A percentile compares a stretch with the other conserved stretches of the same genome.
phyloP scores from a whole-genome alignment of 1,139 yeast species.

The Suhomyces kunorum region DNA sequence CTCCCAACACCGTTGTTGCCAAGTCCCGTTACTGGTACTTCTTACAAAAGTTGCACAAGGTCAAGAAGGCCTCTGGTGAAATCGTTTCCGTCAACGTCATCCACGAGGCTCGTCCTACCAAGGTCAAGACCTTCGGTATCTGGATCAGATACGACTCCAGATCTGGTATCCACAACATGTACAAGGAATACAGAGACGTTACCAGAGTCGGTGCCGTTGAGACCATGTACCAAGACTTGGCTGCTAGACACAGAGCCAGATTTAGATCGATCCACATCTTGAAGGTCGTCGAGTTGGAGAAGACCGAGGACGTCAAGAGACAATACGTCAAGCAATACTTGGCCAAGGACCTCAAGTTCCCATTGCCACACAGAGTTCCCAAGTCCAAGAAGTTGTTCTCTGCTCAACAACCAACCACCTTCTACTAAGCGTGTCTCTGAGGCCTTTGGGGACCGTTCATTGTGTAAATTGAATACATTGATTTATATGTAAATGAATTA shows the following conservation, averaged over 20 bases:
- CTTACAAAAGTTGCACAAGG: conserved; percentile 98
- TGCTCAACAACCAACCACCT: conserved; percentile 94
- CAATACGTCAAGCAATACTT: conserved; percentile 98
- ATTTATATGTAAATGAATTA: conserved; percentile 14
- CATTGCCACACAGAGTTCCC: conserved; percentile 99
- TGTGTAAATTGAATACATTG: conserved; percentile 13
- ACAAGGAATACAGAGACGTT: conserved; percentile 99
- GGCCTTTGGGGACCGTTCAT: conserved; percentile 9
- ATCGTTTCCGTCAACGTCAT: conserved; percentile 90
- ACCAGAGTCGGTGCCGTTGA: conserved; percentile 99
- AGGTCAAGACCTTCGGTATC: conserved; percentile 99
- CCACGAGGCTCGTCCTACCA: conserved; percentile 95
- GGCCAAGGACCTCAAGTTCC: conserved; percentile 96
- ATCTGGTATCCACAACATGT: conserved; percentile 99
- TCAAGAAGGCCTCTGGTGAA: conserved; percentile 99
- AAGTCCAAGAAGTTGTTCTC: conserved; percentile 87
- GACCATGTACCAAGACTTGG: conserved; percentile 99
- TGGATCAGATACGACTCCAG: conserved; percentile 99
- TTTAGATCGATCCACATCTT: conserved; percentile 98
- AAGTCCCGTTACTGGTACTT: conserved; percentile 99
- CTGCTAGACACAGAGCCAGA: conserved; percentile 99
- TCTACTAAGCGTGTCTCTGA: conserved; percentile 58
- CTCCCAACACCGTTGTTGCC: conserved; percentile 98
- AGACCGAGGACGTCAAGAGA: conserved; percentile 98
- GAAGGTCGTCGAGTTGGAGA: conserved; percentile 98